Evolutionary conservation across 148 eudicot species (phyloP).

Genomic region (Oxyria digyna): DNA sequence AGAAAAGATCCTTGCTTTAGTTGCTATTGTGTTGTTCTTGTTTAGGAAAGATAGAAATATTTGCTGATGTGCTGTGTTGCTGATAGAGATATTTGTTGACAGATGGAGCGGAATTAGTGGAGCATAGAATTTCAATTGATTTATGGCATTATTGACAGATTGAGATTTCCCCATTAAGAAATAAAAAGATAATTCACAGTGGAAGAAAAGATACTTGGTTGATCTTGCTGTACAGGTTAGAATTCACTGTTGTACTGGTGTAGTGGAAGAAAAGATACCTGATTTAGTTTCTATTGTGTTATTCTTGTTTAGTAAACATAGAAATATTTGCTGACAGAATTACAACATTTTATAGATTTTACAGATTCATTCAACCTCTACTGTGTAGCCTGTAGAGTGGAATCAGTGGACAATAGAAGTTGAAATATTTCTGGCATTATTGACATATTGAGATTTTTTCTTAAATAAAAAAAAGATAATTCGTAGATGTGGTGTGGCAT

Average conservation of each 20-base stretch:
- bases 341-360: neutral
- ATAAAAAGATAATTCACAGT: too few species aligned
- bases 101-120: too few species aligned
- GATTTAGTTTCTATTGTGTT: neutral
- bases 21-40: neutral
- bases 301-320: neutral
- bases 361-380: neutral
- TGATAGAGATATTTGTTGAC: too few species aligned
- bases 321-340: too few species aligned
- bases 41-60: neutral
- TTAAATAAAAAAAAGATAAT: too few species aligned
- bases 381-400: neutral
- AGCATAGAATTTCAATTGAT: too few species aligned
- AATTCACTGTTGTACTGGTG: neutral
- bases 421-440: neutral
- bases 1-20: neutral
- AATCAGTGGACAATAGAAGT: neutral
- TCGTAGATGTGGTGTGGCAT: neutral
- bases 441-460: neutral
- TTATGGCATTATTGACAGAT: too few species aligned
- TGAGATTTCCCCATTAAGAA: too few species aligned
- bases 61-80: too few species aligned
- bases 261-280: neutral
- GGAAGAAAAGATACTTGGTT: too few species aligned
- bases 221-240: constrained; percentile 60